Evolutionary conservation across 2,329 filamentous ascomycete genomes (phyloP), one percentile per base, ranked within the genome.

Genomic region (Aureobasidium namibiae): DNA sequence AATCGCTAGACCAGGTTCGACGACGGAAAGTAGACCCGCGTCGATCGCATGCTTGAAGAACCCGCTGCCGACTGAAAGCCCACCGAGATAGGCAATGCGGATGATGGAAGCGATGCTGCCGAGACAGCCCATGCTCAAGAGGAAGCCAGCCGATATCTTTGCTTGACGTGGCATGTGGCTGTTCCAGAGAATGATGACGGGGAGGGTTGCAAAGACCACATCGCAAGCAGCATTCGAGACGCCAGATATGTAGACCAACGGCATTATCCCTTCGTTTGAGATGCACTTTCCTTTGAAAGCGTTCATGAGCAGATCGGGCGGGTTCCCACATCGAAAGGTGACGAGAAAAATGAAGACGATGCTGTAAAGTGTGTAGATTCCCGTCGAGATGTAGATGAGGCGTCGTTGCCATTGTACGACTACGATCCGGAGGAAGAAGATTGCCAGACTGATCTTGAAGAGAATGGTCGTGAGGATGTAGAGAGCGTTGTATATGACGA

Each of bases 1-100:
- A 7, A 68, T 62, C 9, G 63, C 65, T 11, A 68, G 54, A 18
- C 63, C 64, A 11, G 61, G 62, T 41, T 68, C 67, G 16, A 63
- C 53, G 21, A 53, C 44, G 21, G 59, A 61, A 42, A 62, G 62
- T 13, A 65, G 57, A 14, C 56, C 60, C 29, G 63, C 52, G 21
- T 63, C 54, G 10, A 61, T 52, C 6, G 61, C 54, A 9, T 45
- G 23, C 3, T 36, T 59, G 39, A 61, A 61, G 26, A 59, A 61
- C 2, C n/a, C 6, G 14, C 24, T 18, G 4, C 48, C 31, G 8
- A 24, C 31, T 1, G 14, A 18, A 2, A 60, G 18, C 9, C 56
- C 60, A 36, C 41, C 45, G 33, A 63, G 44, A 34, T 45, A 60
- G 8, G 44, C 59, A 23, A 63, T 61, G 5, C 61, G 59, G 14